Base-by-base conservation (phyloP, 371 early-diverging fungal species). In the Rhizopus microsporus region DNA sequence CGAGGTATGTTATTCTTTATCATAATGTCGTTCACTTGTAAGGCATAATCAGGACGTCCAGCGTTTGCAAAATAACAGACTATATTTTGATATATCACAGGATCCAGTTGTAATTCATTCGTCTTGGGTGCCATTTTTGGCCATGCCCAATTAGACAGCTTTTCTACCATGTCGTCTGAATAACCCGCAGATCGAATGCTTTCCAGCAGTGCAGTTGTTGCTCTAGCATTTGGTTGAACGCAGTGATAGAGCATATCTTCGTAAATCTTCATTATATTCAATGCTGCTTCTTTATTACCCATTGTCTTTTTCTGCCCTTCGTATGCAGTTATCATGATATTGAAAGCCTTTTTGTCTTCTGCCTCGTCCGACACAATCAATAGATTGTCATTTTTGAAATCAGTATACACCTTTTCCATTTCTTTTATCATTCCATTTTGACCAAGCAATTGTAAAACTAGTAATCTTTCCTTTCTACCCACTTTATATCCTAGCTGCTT, bases 1-100 rank as follows among this genome's bases (percentile, higher is more conserved):
- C 70, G 67, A 7, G 60, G 50, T 31, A 78, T 71, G 0, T 66
- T 60, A 33, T 60, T 59, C 30, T 69, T 64, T 17, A 48, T 53
- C 72, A 79, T 79, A 32, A 66, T 60, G 43, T 79, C 79, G 23
- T 74, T 68, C 32, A 79, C 59, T 32, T 72, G 67, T 3, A 79
- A 52, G 0, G 71, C 74, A 55, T 68, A 72, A 16, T 76, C 69
- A 23, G 74, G 62, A 31, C 68, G 59, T 13, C 79, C 76, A 5
- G 71, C 69, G 23, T 67, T 62, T 7, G 76, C 45, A 53, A 79
- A 79, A 50, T 67, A 76, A 43, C 73, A 43, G 29, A 74, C 63
- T 68, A 79, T 58, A 4, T 63, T 67, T 17, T 55, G 40, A 51
- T 71, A 69, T 10, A 79, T 34, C 8, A 29, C 44, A 8, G 72